A percentile compares a stretch with the other conserved stretches of the same genome.
Evolutionary conservation across 169 alveolate genomes (phyloP).

Genomic region (Plasmodium coatneyi): DNA sequence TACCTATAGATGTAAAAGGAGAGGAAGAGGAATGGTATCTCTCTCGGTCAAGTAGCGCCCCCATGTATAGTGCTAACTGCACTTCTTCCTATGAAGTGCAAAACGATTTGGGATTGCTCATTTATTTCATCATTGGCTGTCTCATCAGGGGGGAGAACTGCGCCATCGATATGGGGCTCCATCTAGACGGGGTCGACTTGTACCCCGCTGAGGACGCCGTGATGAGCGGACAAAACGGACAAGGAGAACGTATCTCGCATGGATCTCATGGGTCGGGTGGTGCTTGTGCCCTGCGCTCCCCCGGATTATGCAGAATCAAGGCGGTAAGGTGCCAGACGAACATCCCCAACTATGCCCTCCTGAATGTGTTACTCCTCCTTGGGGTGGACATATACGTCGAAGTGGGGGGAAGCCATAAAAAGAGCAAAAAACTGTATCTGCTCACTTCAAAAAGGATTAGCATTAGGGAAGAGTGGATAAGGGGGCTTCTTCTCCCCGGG

Average conservation of each 20-base stretch:
- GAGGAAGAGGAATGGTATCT: not conserved
- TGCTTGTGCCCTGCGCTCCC: not conserved
- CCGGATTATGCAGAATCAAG: not conserved
- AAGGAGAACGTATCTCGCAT: not conserved
- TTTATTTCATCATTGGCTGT: slow-evolving; percentile 36
- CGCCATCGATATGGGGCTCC: not conserved
- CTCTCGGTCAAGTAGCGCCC: not conserved
- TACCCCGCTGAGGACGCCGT: not conserved
- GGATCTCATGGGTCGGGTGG: not conserved
- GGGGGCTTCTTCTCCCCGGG: not conserved
- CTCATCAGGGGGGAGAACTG: slow-evolving; percentile 17
- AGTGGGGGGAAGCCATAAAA: not conserved
- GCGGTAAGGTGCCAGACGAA: not conserved
- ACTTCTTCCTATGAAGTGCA: not conserved
- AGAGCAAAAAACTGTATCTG: not conserved
- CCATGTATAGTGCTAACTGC: not conserved
- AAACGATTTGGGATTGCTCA: slow-evolving; percentile 28
- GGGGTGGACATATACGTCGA: slow-evolving; percentile 11
- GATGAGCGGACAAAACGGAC: not conserved
- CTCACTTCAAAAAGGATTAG: not conserved
- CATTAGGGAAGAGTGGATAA: not conserved
- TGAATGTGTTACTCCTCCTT: slow-evolving; percentile 18
- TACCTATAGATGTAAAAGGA: not conserved
- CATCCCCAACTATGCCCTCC: slow-evolving; percentile 15
- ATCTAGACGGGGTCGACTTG: not conserved